Evolutionary conservation across 2,329 filamentous ascomycete genomes (phyloP).

Genomic region (Epichloe sibirici): DNA sequence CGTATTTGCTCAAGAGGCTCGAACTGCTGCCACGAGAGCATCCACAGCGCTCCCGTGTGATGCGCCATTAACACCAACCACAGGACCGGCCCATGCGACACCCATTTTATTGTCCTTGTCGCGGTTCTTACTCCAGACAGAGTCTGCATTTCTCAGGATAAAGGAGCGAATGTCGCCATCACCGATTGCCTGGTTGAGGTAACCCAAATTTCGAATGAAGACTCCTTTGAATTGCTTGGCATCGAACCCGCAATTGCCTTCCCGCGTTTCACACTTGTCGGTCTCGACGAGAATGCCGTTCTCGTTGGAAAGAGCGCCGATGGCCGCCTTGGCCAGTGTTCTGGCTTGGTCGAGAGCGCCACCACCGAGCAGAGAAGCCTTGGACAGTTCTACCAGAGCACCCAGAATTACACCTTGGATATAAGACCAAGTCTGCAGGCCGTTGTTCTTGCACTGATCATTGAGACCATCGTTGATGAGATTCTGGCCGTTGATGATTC

Average conservation of each 20-base stretch:
- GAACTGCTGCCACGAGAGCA: constrained; percentile 49
- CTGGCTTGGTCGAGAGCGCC: constrained; percentile 29
- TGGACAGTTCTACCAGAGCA: constrained; percentile 38
- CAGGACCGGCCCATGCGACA: constrained; percentile 53
- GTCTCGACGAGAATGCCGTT: constrained; percentile 33
- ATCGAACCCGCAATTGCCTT: constrained; percentile 30
- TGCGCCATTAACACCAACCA: constrained; percentile 36
- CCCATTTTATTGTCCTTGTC: constrained; percentile 40
- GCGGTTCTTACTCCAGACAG: constrained; percentile 50
- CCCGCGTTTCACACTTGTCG: constrained; percentile 21
- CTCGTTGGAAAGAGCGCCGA: constrained; percentile 29
- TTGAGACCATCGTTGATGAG: constrained; percentile 43
- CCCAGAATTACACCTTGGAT: constrained; percentile 47
- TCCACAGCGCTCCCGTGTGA: constrained; percentile 57
- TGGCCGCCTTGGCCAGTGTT: constrained; percentile 41
- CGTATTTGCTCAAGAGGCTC: constrained; percentile 17
- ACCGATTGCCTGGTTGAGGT: constrained; percentile 39
- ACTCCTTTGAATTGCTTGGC: constrained; percentile 61
- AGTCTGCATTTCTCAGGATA: constrained; percentile 49
- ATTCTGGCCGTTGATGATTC: constrained; percentile 37
- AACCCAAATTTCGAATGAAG: constrained; percentile 51
- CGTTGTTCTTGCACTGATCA: constrained; percentile 37
- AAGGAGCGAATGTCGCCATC: constrained; percentile 37
- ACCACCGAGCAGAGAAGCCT: constrained; percentile 26
- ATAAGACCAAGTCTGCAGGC: constrained; percentile 40